phyloP scores from a whole-genome alignment of 2,329 filamentous ascomycete species.

The Sporothrix schenckii region DNA sequence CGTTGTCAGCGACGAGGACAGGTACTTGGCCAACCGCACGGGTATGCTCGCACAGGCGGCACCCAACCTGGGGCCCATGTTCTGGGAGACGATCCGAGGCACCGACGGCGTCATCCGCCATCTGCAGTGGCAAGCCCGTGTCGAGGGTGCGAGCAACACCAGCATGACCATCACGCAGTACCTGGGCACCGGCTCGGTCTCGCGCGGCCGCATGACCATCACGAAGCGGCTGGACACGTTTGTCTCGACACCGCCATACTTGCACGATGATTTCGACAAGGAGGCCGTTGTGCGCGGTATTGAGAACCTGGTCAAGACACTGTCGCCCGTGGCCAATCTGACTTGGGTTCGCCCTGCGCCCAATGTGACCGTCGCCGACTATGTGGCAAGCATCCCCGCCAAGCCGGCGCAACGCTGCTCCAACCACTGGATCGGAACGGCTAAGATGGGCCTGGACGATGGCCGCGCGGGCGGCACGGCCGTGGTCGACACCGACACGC shows the following conservation, averaged over 20 bases:
- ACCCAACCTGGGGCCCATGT: slow-evolving; percentile 66
- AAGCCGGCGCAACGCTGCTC: slow-evolving; percentile 48
- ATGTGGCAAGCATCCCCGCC: slow-evolving; percentile 53
- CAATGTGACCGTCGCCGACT: slow-evolving; percentile 57
- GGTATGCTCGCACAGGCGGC: slow-evolving; percentile 67
- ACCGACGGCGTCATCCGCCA: slow-evolving; percentile 64
- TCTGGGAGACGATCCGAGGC: slow-evolving; percentile 60
- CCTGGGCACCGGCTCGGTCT: slow-evolving; percentile 65
- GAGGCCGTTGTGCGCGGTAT: slow-evolving; percentile 67
- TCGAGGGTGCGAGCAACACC: slow-evolving; percentile 42
- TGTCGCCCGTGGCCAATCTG: slow-evolving; percentile 58
- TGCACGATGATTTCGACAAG: slow-evolving; percentile 61
- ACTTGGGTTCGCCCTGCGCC: slow-evolving; percentile 59
- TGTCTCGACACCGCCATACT: slow-evolving; percentile 62
- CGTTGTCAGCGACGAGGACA: slow-evolving; percentile 47
- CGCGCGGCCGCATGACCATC: slow-evolving; percentile 64
- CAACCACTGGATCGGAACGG: slow-evolving; percentile 61
- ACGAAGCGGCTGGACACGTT: slow-evolving; percentile 59
- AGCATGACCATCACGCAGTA: slow-evolving; percentile 60
- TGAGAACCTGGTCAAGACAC: slow-evolving; percentile 59
- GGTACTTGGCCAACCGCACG: slow-evolving; percentile 55
- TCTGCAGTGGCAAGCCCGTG: slow-evolving; percentile 61
- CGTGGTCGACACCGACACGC: slow-evolving; percentile 65
- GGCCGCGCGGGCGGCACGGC: slow-evolving; percentile 57
- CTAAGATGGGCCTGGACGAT: slow-evolving; percentile 62